Base-by-base conservation (phyloP, 2,329 filamentous ascomycete species). In the Aureobasidium sp. region DNA sequence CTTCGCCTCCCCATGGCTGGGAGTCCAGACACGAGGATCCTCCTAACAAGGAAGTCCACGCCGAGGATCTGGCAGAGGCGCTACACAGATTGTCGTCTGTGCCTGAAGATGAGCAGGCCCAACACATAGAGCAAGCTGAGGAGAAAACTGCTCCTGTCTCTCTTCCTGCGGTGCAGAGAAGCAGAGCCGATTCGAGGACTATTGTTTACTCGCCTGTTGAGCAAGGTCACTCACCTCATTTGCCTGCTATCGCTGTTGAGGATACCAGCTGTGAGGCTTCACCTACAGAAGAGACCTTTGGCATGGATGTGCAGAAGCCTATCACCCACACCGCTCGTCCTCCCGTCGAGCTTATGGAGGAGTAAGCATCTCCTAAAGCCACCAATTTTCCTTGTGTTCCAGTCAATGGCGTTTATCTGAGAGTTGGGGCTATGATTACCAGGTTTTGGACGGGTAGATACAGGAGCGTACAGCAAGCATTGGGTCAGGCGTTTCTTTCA, bases 21-120 rank as follows among this genome's bases (percentile, higher is more conserved):
- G 82, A 84, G 70, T 79, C 84, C 75, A 79, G 80, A 64, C 79
- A 82, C 62, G 85, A 87, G 69, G 84, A 84, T 29, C 82, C 84
- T 12, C 85, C 85, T 6, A 87, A 87, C 72, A 86, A 84, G 72
- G 80, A 86, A 62, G 84, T 86, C 9, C 84, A 87, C 68, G 83
- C 85, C 0, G 80, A 81, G 61, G 85, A 87, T 69, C 75, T 87
- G 44, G 83, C 82, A 0, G 71, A 74, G 2, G 85, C 85, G 17
- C 71, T 87, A 57, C 75, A 79, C 17, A 80, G 77, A 63, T 71
- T 87, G 61, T 62, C 65, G n/a, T 47, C 57, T 26, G 57, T 47
- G 5, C 34, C 46, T 15, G 39, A 51, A 37, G 51, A 64, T 64
- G 60, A 46, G 7, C 23, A 29, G 15, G 41, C 27, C 5, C 27